Evolutionary conservation across 1,139 yeast genomes (phyloP).

Genomic region (Kurtzmaniella quercitrusa): DNA sequence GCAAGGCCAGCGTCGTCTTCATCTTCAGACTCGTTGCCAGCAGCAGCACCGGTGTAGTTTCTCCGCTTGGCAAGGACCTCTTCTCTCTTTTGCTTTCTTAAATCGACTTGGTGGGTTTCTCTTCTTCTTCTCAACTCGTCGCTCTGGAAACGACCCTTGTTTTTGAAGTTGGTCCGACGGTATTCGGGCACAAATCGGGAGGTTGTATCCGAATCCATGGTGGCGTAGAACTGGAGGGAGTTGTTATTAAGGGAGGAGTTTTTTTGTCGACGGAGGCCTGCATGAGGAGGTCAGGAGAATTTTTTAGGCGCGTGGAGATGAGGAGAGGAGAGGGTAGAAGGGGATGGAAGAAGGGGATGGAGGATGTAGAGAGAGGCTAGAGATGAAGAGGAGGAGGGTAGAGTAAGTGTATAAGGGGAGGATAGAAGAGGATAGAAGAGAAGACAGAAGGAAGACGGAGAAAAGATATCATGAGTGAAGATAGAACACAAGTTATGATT

Average conservation of each 20-base stretch:
- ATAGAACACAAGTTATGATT: no score
- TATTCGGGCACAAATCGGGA: constrained; percentile 93
- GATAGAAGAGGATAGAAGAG: neutral
- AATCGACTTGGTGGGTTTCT: constrained; percentile 94
- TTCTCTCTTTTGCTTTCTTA: constrained; percentile 94
- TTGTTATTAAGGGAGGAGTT: constrained; percentile 1
- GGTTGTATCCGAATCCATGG: constrained; percentile 77
- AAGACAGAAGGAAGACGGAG: no score
- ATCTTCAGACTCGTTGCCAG: constrained; percentile 38
- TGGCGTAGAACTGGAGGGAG: neutral
- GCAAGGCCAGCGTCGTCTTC: constrained; percentile 34
- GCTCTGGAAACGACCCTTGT: constrained; percentile 88
- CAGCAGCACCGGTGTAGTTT: constrained; percentile 47
- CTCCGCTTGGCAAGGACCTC: constrained; percentile 92
- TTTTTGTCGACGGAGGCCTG: constrained; percentile 1
- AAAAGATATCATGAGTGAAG: no score
- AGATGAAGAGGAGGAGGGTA: neutral
- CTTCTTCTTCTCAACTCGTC: constrained; percentile 98
- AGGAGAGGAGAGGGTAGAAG: neutral
- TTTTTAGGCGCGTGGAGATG: neutral
- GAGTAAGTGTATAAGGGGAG: neutral
- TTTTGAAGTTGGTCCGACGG: constrained; percentile 94
- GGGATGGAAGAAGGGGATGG: neutral
- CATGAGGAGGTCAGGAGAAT: neutral
- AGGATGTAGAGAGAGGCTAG: neutral